Conservation (phyloP, 306 rosid species). For the Arachis stenosperma region DNA sequence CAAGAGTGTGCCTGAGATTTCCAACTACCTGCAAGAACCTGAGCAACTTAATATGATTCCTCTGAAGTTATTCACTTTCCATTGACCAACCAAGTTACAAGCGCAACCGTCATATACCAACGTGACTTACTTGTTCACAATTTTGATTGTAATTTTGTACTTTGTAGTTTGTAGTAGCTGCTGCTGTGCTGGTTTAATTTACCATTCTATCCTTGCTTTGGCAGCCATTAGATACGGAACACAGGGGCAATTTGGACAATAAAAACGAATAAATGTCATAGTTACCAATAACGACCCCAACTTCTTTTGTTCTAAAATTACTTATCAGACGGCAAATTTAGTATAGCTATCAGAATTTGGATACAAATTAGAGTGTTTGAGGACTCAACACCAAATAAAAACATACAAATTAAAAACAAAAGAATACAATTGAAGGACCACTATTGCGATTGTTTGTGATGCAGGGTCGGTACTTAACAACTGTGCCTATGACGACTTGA, state of each 20-base stretch:
- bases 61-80: conserved; percentile 43
- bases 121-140: conserved; percentile 37
- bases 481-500: conserved; percentile 11
- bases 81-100: conserved; percentile 35
- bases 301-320: conserved; percentile 31
- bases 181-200: conserved; percentile 29
- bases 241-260: conserved; percentile 40
- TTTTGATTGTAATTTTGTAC: conserved; percentile 31
- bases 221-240: not conserved
- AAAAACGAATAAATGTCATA: conserved; percentile 12
- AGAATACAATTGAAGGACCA: conserved; percentile 1
- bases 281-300: conserved; percentile 38
- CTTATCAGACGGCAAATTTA: conserved; percentile 24
- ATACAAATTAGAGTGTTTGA: conserved; percentile 6
- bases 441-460: conserved; percentile 13
- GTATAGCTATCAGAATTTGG: conserved; percentile 22
- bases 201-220: conserved; percentile 33
- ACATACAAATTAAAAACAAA: not conserved
- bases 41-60: conserved; percentile 25
- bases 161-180: conserved; percentile 12
- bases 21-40: conserved; percentile 19
- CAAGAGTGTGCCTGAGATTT: conserved; percentile 17
- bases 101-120: conserved; percentile 32
- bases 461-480: conserved; percentile 55
- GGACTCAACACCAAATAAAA: not conserved